phyloP scores from a whole-genome alignment of 108 stramenopile species.

The Cyclotella sp. region DNA sequence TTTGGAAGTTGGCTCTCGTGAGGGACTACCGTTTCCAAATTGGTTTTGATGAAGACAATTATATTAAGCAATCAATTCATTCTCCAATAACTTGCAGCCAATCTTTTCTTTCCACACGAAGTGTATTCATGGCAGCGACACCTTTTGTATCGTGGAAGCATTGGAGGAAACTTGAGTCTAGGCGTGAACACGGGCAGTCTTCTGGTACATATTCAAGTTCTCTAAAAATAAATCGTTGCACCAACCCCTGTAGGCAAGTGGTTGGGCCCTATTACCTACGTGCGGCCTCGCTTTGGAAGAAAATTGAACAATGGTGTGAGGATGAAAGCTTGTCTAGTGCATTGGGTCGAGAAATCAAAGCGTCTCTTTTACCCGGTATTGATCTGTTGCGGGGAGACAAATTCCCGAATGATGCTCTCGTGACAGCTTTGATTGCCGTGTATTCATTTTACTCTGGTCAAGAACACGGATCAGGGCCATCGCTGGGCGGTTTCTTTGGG shows the following conservation, averaged over 20 bases:
- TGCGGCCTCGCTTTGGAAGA: conserved; percentile 55
- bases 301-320: conserved; percentile 54
- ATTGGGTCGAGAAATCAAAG: conserved; percentile 11
- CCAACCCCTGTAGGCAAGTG: background rate
- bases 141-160: conserved; percentile 49
- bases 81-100: background rate
- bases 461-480: background rate
- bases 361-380: conserved; percentile 16
- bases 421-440: conserved; percentile 36
- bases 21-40: conserved; percentile 36
- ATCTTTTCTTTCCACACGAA: conserved; percentile 28
- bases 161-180: conserved; percentile 39
- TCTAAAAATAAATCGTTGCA: background rate
- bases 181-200: background rate
- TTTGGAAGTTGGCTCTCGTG: conserved; percentile 37
- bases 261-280: conserved; percentile 56
- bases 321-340: conserved; percentile 5
- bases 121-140: conserved; percentile 40
- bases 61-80: conserved; percentile 9
- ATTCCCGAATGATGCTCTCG: background rate
- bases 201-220: background rate
- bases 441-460: conserved; percentile 46
- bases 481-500: conserved; percentile 54
- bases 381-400: background rate
- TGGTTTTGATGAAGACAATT: background rate